Evolutionary conservation across 1,284 basidiomycete species (phyloP), one percentile per base, ranked within the genome.

Genomic region (Malassezia sympodialis): DNA sequence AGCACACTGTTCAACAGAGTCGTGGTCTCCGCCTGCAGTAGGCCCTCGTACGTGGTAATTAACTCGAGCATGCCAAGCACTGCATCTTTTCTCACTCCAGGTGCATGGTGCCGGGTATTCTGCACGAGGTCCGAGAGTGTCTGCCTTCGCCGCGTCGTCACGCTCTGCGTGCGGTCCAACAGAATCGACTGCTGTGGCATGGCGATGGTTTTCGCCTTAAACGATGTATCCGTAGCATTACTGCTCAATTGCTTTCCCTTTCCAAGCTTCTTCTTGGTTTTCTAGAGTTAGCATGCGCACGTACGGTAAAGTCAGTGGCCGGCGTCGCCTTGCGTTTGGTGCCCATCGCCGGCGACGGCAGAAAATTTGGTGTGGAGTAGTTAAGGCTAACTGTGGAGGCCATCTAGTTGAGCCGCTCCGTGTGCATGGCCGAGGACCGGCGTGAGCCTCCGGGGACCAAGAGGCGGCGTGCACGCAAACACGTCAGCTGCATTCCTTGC

Each of bases 241-340:
- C 78, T 82, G 8, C 89, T 80, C 8, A 79, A 71, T 69, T 87
- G 83, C 76, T 93, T 96, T 45, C 88, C 89, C 76, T 93, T 96
- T 31, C 93, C 93, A 47, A 98, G 85, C 77, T 94, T 96, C 43
- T 93, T 81, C 76, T 88, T 96, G 23, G 88, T 84, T 88, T 93
- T 96, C 88, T 94, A 21, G 43, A 8, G 24, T 41, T 26, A 41
- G 37, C n/a, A 10, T 12, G 37, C n/a, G n/a, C 27, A 41, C 48
- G 8, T 30, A 50, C 48, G 10, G 41, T 48, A 24, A 54, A 54
- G 34, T 54, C 52, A 4, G 19, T 26, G 24, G 45, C 27, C 23
- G 31, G 30, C n/a, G 34, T 41, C 7, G 46, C 46, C 31, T 54
- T 54, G 24, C 46, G 46, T 28, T 49, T 54, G 24, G 46, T 49